Conservation (phyloP, 176 grass and related monocot species). For the Hsuehochloa calcarea region DNA sequence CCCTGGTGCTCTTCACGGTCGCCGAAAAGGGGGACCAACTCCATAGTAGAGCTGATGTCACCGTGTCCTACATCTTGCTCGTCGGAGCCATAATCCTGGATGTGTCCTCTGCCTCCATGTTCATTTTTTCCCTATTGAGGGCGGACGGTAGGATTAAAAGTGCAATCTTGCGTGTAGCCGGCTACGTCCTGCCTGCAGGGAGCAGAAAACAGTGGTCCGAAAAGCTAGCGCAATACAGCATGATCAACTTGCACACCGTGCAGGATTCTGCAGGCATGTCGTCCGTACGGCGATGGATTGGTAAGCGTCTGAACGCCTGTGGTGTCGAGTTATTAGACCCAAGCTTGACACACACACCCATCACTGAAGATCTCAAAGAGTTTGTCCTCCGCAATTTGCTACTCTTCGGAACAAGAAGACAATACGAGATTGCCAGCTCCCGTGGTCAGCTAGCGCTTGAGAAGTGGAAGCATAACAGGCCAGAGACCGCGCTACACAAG, state of each 20-base stretch:
- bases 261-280: neutral
- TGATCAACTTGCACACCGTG: neutral
- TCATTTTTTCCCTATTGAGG: rapidly evolving
- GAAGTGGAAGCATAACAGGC: no score
- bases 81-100: conserved; percentile 11
- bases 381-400: neutral
- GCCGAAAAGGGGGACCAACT: neutral
- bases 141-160: neutral
- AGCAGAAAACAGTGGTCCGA: neutral
- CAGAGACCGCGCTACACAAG: neutral
- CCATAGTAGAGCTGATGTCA: neutral
- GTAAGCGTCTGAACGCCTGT: rapidly evolving
- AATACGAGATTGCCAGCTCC: neutral
- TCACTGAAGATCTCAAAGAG: neutral
- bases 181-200: neutral
- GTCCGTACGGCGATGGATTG: neutral
- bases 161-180: neutral
- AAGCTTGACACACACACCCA: neutral
- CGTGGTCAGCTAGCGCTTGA: neutral
- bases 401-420: rapidly evolving
- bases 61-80: conserved; percentile 11
- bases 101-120: neutral
- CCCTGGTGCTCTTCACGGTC: neutral
- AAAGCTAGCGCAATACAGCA: neutral
- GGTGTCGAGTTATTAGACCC: neutral